Base-by-base conservation (phyloP, 75 land plant genomes). In the Adiantum capillusveneris region DNA sequence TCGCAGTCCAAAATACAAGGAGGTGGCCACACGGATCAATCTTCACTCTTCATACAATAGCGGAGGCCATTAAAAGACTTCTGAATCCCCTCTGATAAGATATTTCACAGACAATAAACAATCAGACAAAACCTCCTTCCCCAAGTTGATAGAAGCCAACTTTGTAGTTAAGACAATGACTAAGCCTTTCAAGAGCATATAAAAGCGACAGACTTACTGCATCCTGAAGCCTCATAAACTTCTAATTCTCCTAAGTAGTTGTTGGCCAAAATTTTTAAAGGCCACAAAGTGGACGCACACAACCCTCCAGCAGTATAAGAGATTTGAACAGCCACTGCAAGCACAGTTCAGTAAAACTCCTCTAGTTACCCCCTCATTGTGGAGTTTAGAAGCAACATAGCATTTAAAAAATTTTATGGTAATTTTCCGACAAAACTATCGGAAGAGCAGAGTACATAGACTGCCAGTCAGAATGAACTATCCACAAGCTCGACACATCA, bases 311-410 rank as follows among this genome's bases (percentile, higher is more conserved):
- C 6, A 18, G 50, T 14, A 46, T 21, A 46, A 46, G 50, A 46
- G 14, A 21, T 17, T 46, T 46, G 50, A 46, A 46, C 22, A 46
- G 14, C 14, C 50, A 46, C 57, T 20, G 37, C 24, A 58, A 20
- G 24, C 6, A 63, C 6, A 46, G 50, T 25, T 21, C 31, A 51
- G 42, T 51, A 41, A 49, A 71, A 67, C 72, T 70, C 67, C 61
- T 65, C 61, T 71, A 60, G 18, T 65, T 59, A 65, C 65, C 65
- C 68, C 50, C 22, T 34, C 37, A 34, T 46, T 6, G 2, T 46
- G 22, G 5, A 46, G 5, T 46, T 18, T 2, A 46, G 50, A 46
- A 46, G 14, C 50, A 46, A 46, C 50, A 46, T 14, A 18, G 22
- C 6, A 46, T 46, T 46, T 18, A 46, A 46, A 46, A 6, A 5